Evolutionary conservation across 2,329 filamentous ascomycete genomes (phyloP), one percentile per base, ranked within the genome.

Genomic region (Delphinella strobiligena): DNA sequence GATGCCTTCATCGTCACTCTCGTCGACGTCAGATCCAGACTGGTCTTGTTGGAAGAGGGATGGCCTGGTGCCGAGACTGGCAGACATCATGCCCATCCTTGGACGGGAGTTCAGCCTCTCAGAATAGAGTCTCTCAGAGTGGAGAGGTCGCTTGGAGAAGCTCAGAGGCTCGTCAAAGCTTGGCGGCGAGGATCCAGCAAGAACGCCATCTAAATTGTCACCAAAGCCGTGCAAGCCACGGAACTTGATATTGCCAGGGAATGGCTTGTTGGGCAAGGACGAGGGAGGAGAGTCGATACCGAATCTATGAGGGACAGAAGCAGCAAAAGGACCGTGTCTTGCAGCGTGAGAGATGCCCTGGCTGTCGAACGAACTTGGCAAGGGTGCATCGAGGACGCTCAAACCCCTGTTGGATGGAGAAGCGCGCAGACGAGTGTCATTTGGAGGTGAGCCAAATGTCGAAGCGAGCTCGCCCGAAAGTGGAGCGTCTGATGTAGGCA

Each of bases 361-460:
- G 51, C 87, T 93, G 61, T 96, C 91, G 58, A 96, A 95, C 0
- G 89, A 96, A 7, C 88, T 85, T 1, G 91, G 91, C 7, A 96
- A 73, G 12, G 86, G 87, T 2, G 87, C 91, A 63, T 96, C 89
- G 46, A 95, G 73, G 11, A 93, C 84, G n/a, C 84, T 91, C n/a
- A 94, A 80, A 38, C 76, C 75, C 50, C 69, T 47, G 19, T 51
- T 48, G 2, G 50, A 49, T 1, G 88, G 86, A 11, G 88, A 93
- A 38, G 91, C 73, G 17, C 82, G 82, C 30, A 88, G 70, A n/a
- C 82, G 77, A 43, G 80, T 74, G 40, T 81, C 75, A 50, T 87
- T 84, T 37, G 80, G 76, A 7, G 89, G 88, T 11, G 89, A 95
- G 47, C 88, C 89, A 57, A 88, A 94, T 47, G 71, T 72, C 12